Evolutionary conservation across 306 rosid species (phyloP), one percentile per base, ranked within the genome.

Genomic region (Carpinus viminea): DNA sequence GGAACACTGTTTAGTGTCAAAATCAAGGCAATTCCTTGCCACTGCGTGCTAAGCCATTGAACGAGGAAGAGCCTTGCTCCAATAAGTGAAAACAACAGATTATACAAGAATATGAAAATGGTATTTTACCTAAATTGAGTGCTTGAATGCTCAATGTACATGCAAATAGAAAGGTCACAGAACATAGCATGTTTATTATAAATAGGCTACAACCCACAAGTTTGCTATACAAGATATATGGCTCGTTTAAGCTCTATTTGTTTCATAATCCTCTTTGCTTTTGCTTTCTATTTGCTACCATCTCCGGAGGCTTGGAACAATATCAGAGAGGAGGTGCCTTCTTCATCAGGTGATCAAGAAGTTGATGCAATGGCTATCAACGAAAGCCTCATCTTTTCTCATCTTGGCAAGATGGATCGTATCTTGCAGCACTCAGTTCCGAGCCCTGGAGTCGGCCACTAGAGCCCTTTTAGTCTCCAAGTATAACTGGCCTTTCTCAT

Each of bases 401-500:
- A 18, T 74, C 16, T 70, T 70, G 36, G 61, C 70, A 20, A 12
- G 34, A 60, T 64, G 28, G 74, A 38, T 69, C 47, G 70, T 18
- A 12, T 78, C 74, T 38, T 83, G 3, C 0, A 2, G 24, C 3
- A 31, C 3, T 61, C 86, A 15, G 5, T 2, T 15, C 86, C 86
- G 11, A 83, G 86, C 55, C 86, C 86, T 0, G 80, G 83, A 16
- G 75, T 15, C 11, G 86, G 86, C 3, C 80, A 83, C 54, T 1
- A 45, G 73, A 46, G 46, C 31, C 24, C 8, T 50, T 70, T 31
- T 31, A 31, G 34, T 31, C 34, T 31, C 34, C 34, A 18, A 2
- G 50, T 66, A 66, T 38, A 38, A 17, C 8, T 17, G 48, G 9
- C 21, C 70, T 16, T 66, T 21, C 16, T 17, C 50, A 38, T 38